Conservation (phyloP, 306 rosid genomes). For the Arachis stenosperma region DNA sequence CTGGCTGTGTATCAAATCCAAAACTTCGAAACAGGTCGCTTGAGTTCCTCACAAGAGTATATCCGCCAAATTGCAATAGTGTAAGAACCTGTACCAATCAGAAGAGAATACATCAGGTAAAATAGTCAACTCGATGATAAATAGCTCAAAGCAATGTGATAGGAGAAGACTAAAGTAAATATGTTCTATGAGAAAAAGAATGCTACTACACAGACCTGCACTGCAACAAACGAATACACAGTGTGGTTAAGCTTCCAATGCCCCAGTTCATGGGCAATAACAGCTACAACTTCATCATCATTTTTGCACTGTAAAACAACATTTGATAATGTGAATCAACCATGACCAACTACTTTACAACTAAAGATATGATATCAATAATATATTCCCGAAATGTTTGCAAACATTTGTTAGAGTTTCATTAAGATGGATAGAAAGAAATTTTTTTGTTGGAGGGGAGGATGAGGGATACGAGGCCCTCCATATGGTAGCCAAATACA, state of each 20-base stretch:
- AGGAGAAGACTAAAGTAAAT: constrained; percentile 6
- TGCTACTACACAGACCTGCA: constrained; percentile 72
- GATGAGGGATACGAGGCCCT: too few species aligned
- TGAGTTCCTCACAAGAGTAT: constrained; percentile 92
- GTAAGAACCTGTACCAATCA: constrained; percentile 73
- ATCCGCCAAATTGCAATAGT: constrained; percentile 95
- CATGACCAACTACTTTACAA: neutral
- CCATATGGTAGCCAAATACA: neutral
- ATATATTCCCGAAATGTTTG: neutral
- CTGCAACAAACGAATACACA: constrained; percentile 83
- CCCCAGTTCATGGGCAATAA: constrained; percentile 96
- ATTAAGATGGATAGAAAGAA: too few species aligned
- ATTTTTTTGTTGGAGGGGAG: too few species aligned
- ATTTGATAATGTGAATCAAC: constrained; percentile 28
- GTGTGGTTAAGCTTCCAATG: constrained; percentile 99
- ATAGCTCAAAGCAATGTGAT: constrained; percentile 13
- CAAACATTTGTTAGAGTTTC: neutral
- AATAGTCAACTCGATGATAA: constrained; percentile 16
- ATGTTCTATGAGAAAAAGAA: constrained; percentile 17
- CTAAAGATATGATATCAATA: too few species aligned
- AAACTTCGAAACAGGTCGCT: constrained; percentile 80
- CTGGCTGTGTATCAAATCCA: constrained; percentile 95
- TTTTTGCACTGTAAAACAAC: constrained; percentile 76
- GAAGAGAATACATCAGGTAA: constrained; percentile 32
- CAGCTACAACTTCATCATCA: constrained; percentile 94